phyloP scores from a whole-genome alignment of 139 green algal genomes.

The Asterochloris sp. region DNA sequence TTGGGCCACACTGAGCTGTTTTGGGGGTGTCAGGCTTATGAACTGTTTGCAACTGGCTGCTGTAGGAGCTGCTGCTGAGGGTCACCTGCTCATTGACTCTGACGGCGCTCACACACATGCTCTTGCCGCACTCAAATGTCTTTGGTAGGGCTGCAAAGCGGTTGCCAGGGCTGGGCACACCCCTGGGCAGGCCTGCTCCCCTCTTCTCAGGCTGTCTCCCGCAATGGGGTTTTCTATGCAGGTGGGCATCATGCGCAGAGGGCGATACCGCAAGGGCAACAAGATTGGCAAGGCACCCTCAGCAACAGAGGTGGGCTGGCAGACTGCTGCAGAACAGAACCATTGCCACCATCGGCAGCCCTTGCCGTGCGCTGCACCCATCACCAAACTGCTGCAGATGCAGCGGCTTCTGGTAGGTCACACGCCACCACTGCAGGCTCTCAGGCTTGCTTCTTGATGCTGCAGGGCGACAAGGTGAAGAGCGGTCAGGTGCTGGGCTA shows the following conservation, averaged over 20 bases:
- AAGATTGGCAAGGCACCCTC: constrained; percentile 74
- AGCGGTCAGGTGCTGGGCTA: constrained; percentile 81
- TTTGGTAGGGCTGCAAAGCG: not conserved
- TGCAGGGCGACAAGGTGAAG: constrained; percentile 76
- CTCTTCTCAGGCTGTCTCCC: not conserved
- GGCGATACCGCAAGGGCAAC: constrained; percentile 83
- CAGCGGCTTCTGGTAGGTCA: not conserved
- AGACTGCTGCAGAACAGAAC: not conserved
- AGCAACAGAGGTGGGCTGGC: constrained; percentile 43
- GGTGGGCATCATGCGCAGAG: constrained; percentile 81
- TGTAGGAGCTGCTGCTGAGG: too few relatives aligned
- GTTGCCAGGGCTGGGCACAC: not conserved
- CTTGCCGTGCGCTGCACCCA: not conserved
- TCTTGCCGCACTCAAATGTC: not conserved
- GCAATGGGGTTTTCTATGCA: constrained; percentile 17
- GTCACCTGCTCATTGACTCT: not conserved
- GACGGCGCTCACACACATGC: not conserved
- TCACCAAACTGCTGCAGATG: not conserved
- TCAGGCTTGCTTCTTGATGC: not conserved
- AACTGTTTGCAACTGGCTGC: too few relatives aligned
- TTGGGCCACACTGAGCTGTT: too few relatives aligned
- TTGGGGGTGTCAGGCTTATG: too few relatives aligned
- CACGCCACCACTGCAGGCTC: not conserved
- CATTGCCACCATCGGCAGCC: not conserved
- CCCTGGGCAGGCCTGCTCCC: not conserved